phyloP scores from a whole-genome alignment of 2,329 filamentous ascomycete genomes.

The Elsinoe batatas region DNA sequence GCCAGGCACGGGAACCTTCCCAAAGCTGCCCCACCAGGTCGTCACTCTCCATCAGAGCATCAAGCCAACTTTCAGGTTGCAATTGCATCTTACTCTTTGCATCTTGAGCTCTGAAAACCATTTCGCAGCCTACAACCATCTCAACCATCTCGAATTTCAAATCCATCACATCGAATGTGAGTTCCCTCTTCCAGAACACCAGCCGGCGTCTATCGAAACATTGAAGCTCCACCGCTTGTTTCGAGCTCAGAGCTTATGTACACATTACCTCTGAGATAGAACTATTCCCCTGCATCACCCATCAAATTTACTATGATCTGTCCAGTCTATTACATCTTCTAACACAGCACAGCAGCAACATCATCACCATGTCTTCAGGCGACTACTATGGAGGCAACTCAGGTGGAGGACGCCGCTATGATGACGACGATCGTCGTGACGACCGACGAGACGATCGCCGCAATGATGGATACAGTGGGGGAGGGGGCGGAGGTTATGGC shows the following conservation, averaged over 20 bases:
- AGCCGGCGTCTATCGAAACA: not conserved
- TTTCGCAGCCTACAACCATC: not conserved
- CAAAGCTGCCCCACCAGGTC: not conserved
- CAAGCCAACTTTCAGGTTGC: not conserved
- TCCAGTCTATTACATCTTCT: not conserved
- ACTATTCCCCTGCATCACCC: too few relatives aligned
- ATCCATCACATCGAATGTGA: not conserved
- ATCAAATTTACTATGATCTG: too few relatives aligned
- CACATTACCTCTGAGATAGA: not conserved
- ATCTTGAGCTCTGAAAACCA: not conserved
- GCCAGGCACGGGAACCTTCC: conserved; percentile 1
- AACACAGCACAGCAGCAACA: not conserved
- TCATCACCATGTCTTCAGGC: conserved; percentile 25
- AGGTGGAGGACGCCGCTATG: not conserved
- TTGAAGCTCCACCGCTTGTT: not conserved
- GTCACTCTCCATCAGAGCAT: not conserved
- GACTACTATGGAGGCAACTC: conserved; percentile 20
- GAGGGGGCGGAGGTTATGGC: conserved; percentile 18
- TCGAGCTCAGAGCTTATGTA: not conserved
- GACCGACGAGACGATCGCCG: conserved; percentile 5
- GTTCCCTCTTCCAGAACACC: not conserved
- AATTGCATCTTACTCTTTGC: not conserved
- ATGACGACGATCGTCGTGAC: conserved; percentile 14
- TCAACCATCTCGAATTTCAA: not conserved
- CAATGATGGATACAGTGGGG: conserved; percentile 16